Evolutionary conservation across 2,329 filamentous ascomycete genomes (phyloP), one percentile per base, ranked within the genome.

Genomic region (Pseudogymnoascus sp.): DNA sequence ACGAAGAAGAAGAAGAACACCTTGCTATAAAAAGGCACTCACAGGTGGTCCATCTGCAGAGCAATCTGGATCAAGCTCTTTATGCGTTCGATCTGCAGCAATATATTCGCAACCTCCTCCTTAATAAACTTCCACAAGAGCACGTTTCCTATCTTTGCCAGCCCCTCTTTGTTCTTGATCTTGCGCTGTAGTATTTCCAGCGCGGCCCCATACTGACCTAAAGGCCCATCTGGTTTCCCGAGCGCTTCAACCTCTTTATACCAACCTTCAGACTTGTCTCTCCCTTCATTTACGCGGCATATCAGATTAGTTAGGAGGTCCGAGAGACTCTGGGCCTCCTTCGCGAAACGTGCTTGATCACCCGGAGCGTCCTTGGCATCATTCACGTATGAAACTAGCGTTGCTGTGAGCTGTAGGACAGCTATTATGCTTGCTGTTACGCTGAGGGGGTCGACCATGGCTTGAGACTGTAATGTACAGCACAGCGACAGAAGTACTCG

Each of bases 371-470:
- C 44, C 37, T 40, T 59, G 19, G 26, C 50, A 6, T 61, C 44
- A n/a, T 19, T n/a, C 5, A 40, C 14, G 16, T 31, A 63, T 2
- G n/a, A 19, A 6, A 60, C 16, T 31, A 60, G 1, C 13, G 47
- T n/a, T 8, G 16, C 47, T 29, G 61, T 26, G 6, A 14, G 7
- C 13, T 62, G 37, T 1, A 62, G 38, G 21, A 62, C 29, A 31
- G 38, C 61, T 7, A 62, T 44, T 1, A 24, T 44, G 40, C 40
- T 44, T 6, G 40, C 40, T 6, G 40, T 24, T 19, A 44, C 1
- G 16, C 33, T 59, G 14, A 63, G 47, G 21, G 61, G 21, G 24
- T 63, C n/a, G n/a, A n/a, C 61, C 29, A 35, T 44, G n/a, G n/a
- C 10, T 40, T 40, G 37, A 3, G 37, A 3, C 10, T 40, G n/a